Evolutionary conservation across 441 rosid genomes (phyloP).

Genomic region (Biscutella laevigata): DNA sequence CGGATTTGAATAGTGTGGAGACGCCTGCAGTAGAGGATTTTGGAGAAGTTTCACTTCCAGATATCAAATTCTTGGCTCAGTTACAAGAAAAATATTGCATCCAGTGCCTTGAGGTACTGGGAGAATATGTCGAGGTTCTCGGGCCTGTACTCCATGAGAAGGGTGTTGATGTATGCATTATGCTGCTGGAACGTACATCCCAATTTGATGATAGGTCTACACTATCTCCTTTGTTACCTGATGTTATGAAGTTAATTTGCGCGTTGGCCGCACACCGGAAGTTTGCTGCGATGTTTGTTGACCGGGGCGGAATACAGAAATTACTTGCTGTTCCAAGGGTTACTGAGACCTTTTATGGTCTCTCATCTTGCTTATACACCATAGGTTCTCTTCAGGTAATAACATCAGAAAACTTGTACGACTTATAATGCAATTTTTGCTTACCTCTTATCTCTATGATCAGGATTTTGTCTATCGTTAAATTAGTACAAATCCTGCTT

Average conservation of each 20-base stretch:
- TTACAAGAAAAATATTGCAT: conserved; percentile 87
- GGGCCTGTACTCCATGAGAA: conserved; percentile 96
- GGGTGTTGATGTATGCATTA: conserved; percentile 93
- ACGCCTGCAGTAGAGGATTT: conserved; percentile 38
- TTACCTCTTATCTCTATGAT: not conserved
- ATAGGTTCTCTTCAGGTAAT: conserved; percentile 91
- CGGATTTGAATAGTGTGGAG: conserved; percentile 28
- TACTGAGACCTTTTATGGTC: conserved; percentile 67
- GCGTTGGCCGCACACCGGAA: conserved; percentile 95
- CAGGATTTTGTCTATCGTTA: not conserved
- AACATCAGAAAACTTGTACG: not conserved
- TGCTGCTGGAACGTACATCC: conserved; percentile 60
- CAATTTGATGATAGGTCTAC: conserved; percentile 40
- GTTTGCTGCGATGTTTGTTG: conserved; percentile 97
- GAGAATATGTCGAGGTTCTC: conserved; percentile 92
- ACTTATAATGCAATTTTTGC: conserved; percentile 6
- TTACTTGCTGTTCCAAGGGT: conserved; percentile 81
- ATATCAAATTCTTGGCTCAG: conserved; percentile 59
- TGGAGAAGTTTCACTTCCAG: conserved; percentile 67
- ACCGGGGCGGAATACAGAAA: conserved; percentile 91
- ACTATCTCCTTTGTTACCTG: conserved; percentile 53
- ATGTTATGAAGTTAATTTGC: conserved; percentile 97
- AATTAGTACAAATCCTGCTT: not conserved
- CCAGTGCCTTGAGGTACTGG: conserved; percentile 83
- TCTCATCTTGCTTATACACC: conserved; percentile 86